These are phyloP conservation scores for Mucor racemosus DNA, from an alignment of 371 early-diverging fungal species.

Conservation along the genomic window DNA sequence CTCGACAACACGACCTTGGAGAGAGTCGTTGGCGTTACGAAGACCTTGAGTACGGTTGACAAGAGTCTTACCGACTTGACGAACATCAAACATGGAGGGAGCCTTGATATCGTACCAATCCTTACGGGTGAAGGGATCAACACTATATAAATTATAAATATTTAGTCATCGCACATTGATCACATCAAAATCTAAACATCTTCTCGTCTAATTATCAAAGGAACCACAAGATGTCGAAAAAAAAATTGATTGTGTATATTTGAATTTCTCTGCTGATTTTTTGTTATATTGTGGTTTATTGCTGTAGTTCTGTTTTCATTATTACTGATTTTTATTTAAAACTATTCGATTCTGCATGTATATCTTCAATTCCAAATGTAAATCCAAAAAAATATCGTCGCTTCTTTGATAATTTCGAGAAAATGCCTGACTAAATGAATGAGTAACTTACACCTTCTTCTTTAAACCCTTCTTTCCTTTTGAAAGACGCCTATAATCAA, in stretches of 20 bases:
- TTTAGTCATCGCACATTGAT: not conserved
- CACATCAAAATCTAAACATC: not conserved
- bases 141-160: slow-evolving; percentile 52
- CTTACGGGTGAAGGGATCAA: slow-evolving; percentile 98
- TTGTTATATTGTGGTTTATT: not conserved
- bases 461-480: slow-evolving; percentile 67
- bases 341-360: not conserved
- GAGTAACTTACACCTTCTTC: too few species aligned
- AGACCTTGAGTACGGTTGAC: slow-evolving; percentile 99
- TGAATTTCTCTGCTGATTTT: not conserved
- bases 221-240: not conserved
- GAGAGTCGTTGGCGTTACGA: slow-evolving; percentile 95
- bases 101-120: slow-evolving; percentile 59
- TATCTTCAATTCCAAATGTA: not conserved
- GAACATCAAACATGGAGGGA: slow-evolving; percentile 93
- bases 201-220: not conserved
- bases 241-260: too few species aligned
- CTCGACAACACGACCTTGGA: slow-evolving; percentile 98
- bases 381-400: not conserved
- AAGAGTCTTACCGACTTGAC: slow-evolving; percentile 97
- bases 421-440: not conserved
- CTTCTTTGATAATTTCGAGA: not conserved
- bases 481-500: slow-evolving; percentile 70
- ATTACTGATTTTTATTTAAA: too few species aligned
- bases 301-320: not conserved